A percentile compares a stretch with the other conserved stretches of the same genome.
Conservation (phyloP, 2,329 filamentous ascomycete genomes). For the Xylaria sp. region DNA sequence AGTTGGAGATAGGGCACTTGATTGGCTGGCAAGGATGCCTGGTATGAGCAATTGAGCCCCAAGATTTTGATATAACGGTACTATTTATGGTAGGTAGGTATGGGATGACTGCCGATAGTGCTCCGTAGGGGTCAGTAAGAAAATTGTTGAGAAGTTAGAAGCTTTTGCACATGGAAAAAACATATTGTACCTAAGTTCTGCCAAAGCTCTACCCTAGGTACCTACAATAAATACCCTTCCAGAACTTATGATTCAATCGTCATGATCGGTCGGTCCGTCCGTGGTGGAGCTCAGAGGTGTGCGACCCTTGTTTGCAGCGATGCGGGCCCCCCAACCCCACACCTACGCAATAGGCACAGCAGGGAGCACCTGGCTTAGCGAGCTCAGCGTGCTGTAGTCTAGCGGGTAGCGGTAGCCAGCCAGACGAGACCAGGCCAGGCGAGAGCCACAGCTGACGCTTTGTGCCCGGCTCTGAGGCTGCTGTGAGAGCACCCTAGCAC, state of each 20-base stretch:
- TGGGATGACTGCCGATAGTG: neutral
- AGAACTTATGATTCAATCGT: slow-evolving; percentile 23
- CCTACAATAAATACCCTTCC: no score
- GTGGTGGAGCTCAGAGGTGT: neutral
- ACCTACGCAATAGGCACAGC: no score
- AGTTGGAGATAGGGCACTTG: neutral
- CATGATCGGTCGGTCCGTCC: neutral
- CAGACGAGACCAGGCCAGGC: neutral
- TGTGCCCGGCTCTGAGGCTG: no score
- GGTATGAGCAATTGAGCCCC: neutral
- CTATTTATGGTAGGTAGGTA: neutral
- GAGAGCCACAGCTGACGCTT: slow-evolving; percentile 19
- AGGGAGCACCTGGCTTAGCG: no score
- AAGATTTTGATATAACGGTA: neutral
- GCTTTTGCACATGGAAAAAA: slow-evolving; percentile 1
- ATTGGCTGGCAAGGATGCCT: neutral
- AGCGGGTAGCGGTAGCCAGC: neutral
- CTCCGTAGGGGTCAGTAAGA: no score
- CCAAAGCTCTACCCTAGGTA: no score
- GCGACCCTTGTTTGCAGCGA: slow-evolving; percentile 10
- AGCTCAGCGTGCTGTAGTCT: no score
- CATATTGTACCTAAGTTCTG: neutral
- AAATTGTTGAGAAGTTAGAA: neutral
- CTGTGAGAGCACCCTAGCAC: no score
- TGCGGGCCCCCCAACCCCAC: no score